Conservation (phyloP, 768 basidiomycete genomes). For the Leccinum broughii region DNA sequence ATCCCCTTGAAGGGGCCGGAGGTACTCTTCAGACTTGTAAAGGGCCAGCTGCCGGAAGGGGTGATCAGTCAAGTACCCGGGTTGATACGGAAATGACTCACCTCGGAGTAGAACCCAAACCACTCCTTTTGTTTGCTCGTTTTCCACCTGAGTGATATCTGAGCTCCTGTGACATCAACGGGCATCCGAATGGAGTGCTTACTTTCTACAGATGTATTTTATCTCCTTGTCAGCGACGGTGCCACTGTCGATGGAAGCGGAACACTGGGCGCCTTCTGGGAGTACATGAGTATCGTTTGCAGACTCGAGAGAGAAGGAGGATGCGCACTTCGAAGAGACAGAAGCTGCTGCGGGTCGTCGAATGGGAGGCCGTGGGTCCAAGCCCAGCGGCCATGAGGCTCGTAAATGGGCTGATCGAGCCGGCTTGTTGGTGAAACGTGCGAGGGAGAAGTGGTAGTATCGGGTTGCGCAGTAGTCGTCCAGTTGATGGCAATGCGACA, state of each 20-base stretch:
- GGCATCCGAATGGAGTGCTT: constrained; percentile 7
- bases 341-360: constrained; percentile 28
- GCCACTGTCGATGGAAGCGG: constrained; percentile 39
- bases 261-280: constrained; percentile 38
- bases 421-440: constrained; percentile 4
- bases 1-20: constrained; percentile 51
- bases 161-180: not conserved
- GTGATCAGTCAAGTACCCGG: constrained; percentile 9
- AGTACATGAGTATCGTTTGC: constrained; percentile 7
- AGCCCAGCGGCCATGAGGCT: constrained; percentile 34
- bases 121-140: constrained; percentile 33
- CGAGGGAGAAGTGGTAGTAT: not conserved
- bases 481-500: constrained; percentile 33
- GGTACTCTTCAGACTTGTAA: constrained; percentile 46
- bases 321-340: constrained; percentile 27
- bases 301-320: not conserved
- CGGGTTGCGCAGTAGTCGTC: constrained; percentile 11
- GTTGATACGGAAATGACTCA: constrained; percentile 20
- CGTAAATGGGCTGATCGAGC: constrained; percentile 28
- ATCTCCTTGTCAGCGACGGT: constrained; percentile 28
- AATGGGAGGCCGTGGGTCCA: constrained; percentile 32
- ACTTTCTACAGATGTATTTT: constrained; percentile 41
- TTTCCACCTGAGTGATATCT: constrained; percentile 33
- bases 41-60: constrained; percentile 45
- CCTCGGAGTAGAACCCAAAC: constrained; percentile 44